phyloP scores from a whole-genome alignment of 306 rosid species.

The Leucaena leucocephala region DNA sequence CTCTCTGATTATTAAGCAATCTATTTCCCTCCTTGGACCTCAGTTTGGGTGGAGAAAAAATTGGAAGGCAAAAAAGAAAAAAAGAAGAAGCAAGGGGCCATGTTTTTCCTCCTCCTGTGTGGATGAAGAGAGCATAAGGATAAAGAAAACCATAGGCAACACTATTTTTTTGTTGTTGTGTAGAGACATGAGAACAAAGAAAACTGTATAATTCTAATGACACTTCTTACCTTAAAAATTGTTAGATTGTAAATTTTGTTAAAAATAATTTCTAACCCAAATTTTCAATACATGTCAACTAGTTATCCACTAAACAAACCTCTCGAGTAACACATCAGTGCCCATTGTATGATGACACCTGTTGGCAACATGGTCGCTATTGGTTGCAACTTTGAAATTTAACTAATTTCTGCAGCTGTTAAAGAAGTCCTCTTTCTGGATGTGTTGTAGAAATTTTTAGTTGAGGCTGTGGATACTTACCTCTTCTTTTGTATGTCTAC shows the following conservation, averaged over 20 bases:
- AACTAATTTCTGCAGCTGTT: not conserved
- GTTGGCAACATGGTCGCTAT: not conserved
- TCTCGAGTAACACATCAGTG: not conserved
- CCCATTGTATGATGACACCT: not conserved
- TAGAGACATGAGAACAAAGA: not conserved
- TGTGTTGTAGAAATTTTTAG: not conserved
- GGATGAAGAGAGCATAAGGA: not conserved
- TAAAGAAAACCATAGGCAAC: not conserved
- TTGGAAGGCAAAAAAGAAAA: not conserved
- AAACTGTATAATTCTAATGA: not conserved
- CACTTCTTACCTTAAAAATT: not conserved
- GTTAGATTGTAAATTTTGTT: not conserved
- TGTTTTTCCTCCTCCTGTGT: not conserved
- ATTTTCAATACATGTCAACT: not conserved
- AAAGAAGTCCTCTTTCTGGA: not conserved
- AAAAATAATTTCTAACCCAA: not conserved
- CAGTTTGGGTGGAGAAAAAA: not conserved
- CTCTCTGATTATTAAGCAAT: not conserved
- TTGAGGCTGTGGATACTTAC: not conserved
- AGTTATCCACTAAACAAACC: not conserved
- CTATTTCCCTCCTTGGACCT: not conserved
- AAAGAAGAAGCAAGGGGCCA: not conserved
- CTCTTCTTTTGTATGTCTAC: not conserved
- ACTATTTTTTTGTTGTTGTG: not conserved
- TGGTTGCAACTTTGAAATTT: not conserved